phyloP scores from a whole-genome alignment of 163 green algal species.

The Chlorella variabilis region DNA sequence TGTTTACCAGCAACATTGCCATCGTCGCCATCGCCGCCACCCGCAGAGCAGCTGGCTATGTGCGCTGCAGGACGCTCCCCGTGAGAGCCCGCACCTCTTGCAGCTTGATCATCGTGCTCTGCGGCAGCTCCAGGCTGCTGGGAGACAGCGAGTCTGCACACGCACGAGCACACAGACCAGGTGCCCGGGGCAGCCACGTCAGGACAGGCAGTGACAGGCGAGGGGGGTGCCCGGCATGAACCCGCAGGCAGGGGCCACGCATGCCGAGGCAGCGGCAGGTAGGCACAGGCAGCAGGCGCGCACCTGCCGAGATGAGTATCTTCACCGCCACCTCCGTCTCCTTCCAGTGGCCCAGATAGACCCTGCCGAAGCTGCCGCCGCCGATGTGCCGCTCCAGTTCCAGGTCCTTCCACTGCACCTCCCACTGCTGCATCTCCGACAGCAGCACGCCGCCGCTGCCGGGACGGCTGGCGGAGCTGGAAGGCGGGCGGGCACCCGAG shows the following conservation, averaged over 20 bases:
- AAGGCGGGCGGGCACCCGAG: neutral
- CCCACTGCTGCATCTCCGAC: neutral
- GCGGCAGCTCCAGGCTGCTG: neutral
- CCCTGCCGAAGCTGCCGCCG: constrained; percentile 1
- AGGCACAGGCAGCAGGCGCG: too few species aligned
- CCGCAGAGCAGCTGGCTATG: too few species aligned
- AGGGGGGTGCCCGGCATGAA: too few species aligned
- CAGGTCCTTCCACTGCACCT: neutral
- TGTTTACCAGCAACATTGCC: too few species aligned
- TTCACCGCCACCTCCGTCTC: constrained; percentile 3
- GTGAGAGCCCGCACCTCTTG: too few species aligned
- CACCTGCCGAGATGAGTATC: neutral
- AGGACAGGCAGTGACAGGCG: too few species aligned
- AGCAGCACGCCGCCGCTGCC: neutral
- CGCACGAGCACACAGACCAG: too few species aligned
- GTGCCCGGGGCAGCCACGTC: too few species aligned
- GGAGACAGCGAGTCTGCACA: neutral
- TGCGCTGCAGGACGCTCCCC: too few species aligned
- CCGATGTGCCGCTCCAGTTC: neutral
- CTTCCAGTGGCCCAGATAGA: neutral
- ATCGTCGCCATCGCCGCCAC: too few species aligned
- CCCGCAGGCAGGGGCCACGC: too few species aligned
- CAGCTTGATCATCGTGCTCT: neutral
- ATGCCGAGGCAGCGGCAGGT: too few species aligned
- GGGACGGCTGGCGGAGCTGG: neutral